These are phyloP conservation scores for Arthrobotrys sinensis DNA, from an alignment of 2,329 filamentous ascomycete genomes.

Conservation along the genomic window DNA sequence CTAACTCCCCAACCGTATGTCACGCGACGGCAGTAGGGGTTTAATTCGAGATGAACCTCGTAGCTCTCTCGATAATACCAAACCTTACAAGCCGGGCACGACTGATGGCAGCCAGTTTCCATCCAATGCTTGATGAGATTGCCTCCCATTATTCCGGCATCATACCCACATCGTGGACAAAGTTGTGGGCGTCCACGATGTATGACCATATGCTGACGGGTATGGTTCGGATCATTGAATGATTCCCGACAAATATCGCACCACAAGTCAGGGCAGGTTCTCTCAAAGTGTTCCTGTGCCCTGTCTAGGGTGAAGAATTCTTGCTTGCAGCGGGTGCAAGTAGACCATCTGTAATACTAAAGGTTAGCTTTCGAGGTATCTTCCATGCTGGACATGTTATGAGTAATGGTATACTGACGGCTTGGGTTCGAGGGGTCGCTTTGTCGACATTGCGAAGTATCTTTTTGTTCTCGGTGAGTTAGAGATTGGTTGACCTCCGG, in stretches of 20 bases:
- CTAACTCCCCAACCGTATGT: neutral
- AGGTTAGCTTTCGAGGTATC: neutral
- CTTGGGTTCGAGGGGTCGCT: constrained; percentile 13
- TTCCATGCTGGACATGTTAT: neutral
- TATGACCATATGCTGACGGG: constrained; percentile 6
- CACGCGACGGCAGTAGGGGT: constrained; percentile 28
- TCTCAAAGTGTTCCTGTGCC: constrained; percentile 26
- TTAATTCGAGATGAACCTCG: constrained; percentile 19
- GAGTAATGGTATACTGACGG: constrained; percentile 8
- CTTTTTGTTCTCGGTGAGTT: neutral
- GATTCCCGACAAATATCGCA: constrained; percentile 19
- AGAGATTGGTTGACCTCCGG: neutral
- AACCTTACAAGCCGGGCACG: constrained; percentile 25
- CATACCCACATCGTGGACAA: constrained; percentile 34
- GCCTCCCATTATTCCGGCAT: neutral
- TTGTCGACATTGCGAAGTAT: constrained; percentile 12
- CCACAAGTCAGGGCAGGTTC: constrained; percentile 22
- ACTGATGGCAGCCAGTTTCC: constrained; percentile 34
- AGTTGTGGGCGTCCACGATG: neutral
- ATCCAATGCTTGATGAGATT: constrained; percentile 37
- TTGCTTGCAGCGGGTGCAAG: constrained; percentile 40
- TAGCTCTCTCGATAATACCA: constrained; percentile 36
- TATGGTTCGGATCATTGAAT: constrained; percentile 3
- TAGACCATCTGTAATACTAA: constrained; percentile 2
- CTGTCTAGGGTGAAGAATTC: constrained; percentile 21